These are phyloP conservation scores for Aspergillus novoparasiticus DNA, from an alignment of 2,329 filamentous ascomycete species.

Conservation along the genomic window DNA sequence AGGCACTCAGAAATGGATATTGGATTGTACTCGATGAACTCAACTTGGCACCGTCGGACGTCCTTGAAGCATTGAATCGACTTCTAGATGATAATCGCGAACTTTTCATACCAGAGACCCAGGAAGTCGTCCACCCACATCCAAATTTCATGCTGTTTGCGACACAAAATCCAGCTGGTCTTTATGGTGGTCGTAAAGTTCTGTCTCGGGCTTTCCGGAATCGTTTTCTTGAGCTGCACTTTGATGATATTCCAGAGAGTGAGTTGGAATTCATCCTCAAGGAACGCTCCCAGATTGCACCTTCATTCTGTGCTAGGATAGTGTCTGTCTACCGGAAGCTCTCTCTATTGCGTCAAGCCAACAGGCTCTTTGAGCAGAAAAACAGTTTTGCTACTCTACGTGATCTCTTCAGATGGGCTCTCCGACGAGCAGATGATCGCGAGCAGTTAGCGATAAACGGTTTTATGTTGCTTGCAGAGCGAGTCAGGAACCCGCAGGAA, in stretches of 20 bases:
- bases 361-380: slow-evolving; percentile 91
- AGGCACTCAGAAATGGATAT: slow-evolving; percentile 87
- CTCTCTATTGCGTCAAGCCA: slow-evolving; percentile 85
- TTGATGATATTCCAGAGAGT: slow-evolving; percentile 94
- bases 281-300: slow-evolving; percentile 82
- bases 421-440: slow-evolving; percentile 79
- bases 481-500: slow-evolving; percentile 89
- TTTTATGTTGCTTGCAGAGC: slow-evolving; percentile 93
- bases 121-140: slow-evolving; percentile 89
- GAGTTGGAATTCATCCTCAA: slow-evolving; percentile 92
- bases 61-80: slow-evolving; percentile 92
- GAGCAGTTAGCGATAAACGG: slow-evolving; percentile 90
- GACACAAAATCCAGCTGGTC: slow-evolving; percentile 91
- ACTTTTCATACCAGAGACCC: slow-evolving; percentile 92
- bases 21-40: slow-evolving; percentile 99
- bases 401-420: slow-evolving; percentile 94
- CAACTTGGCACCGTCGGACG: slow-evolving; percentile 94
- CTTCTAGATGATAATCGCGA: slow-evolving; percentile 96
- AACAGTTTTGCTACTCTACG: slow-evolving; percentile 94
- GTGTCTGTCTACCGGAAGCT: slow-evolving; percentile 93
- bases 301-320: slow-evolving; percentile 87
- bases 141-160: slow-evolving; percentile 97
- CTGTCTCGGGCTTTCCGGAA: slow-evolving; percentile 95
- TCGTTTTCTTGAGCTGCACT: slow-evolving; percentile 93
- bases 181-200: slow-evolving; percentile 93